Evolutionary conservation across 108 stramenopile genomes (phyloP), one percentile per base, ranked within the genome.

Genomic region (Pseudonitzschia multiseries): DNA sequence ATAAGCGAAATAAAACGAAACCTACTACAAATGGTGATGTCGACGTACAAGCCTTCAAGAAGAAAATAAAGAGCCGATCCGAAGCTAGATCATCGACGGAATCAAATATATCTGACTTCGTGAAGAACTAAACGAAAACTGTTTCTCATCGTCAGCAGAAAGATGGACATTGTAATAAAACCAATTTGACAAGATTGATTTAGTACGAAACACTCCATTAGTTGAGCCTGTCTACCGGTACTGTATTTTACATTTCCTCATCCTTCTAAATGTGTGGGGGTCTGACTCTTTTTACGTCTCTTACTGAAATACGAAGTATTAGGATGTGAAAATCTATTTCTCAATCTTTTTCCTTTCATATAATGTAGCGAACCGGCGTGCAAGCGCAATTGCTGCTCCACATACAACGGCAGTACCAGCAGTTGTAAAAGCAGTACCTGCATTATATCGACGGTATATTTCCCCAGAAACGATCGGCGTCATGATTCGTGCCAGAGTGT

Each of bases 401-500:
- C 60, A 50, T 72, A 76, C 75, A 21, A 77, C 84, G 40, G 72
- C 75, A 8, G 43, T 59, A 8, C 84, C 86, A 56, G 91, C 91
- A 36, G 79, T 72, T 24, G 75, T 70, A 60, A 92, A 92, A 20
- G 88, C 87, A 21, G 73, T 79, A 48, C 84, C 76, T 33, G 87
- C 82, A 36, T 88, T 88, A 22, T 44, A 70, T 56, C 81, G 22
- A 62, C 81, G 75, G 50, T 88, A 80, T 13, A 92, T 72, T 32
- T 84, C 85, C 14, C 91, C 91, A 80, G 89, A 84, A 20, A 83
- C 36, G 0, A 92, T 52, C 36, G 91, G 91, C 28, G 83, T 78
- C 14, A 89, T 27, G 13, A 88, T 72, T 41, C 91, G 69, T 56
- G 84, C 88, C 50, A 89, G 18, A 15, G 91, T 92, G 57, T 92